These are phyloP conservation scores for Coffea canephora DNA, from an alignment of 257 asterid species.

Conservation along the genomic window DNA sequence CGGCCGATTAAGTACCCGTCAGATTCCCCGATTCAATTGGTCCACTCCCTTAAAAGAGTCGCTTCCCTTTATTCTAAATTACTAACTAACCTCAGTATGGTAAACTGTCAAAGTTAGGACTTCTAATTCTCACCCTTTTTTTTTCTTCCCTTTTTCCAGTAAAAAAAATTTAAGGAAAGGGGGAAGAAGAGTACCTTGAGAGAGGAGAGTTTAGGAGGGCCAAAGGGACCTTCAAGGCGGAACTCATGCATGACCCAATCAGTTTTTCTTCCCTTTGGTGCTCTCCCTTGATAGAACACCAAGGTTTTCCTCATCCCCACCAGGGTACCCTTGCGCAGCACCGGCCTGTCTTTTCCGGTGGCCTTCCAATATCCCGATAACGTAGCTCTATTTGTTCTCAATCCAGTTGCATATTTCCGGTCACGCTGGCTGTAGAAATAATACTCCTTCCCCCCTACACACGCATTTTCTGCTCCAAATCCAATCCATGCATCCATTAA, in stretches of 20 bases:
- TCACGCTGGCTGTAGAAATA: constrained; percentile 87
- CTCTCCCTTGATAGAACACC: constrained; percentile 87
- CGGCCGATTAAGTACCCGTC: too few species aligned
- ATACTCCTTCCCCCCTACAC: constrained; percentile 82
- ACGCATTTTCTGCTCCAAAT: constrained; percentile 48
- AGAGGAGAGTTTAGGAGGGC: constrained; percentile 38
- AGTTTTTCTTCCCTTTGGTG: constrained; percentile 80
- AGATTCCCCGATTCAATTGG: too few species aligned
- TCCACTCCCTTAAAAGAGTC: too few species aligned
- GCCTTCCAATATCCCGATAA: constrained; percentile 92
- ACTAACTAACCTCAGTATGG: not conserved
- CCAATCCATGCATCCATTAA: not conserved
- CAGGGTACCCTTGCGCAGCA: constrained; percentile 46
- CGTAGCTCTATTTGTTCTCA: constrained; percentile 84
- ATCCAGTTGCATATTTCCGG: constrained; percentile 79
- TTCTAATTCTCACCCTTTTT: not conserved
- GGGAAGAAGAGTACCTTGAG: constrained; percentile 38
- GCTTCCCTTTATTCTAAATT: not conserved
- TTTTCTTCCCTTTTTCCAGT: too few species aligned
- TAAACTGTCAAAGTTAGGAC: not conserved
- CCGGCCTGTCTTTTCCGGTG: constrained; percentile 76
- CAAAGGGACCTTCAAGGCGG: constrained; percentile 56
- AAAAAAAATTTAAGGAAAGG: not conserved
- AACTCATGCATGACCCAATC: constrained; percentile 97
- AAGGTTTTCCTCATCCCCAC: constrained; percentile 90